Evolutionary conservation across 2,329 filamentous ascomycete genomes (phyloP), one percentile per base, ranked within the genome.

Genomic region (Fusarium aywerte): DNA sequence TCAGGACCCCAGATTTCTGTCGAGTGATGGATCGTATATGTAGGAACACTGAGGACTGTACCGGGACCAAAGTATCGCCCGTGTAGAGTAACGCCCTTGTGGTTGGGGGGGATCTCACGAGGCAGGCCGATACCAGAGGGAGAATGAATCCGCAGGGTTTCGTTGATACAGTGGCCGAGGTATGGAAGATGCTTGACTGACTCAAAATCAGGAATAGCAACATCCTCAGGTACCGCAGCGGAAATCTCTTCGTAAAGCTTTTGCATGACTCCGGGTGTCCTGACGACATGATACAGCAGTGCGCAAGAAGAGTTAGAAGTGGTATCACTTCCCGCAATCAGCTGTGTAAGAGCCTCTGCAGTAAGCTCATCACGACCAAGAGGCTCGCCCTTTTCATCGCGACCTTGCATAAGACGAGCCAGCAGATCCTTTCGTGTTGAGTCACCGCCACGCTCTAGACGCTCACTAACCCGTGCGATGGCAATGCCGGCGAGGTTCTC

Each of bases 91-190:
- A 94, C 76, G 9, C 91, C 92, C 3, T 84, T 77, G 2, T 86
- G 87, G 15, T 85, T 83, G 0, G 80, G 73, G 0, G 93, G 92
- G 3, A 96, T 85, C 67, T 90, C 80, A 3, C 93, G 89, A 0
- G 93, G 93, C 0, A 97, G 88, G 5, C 93, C 93, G 67, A 97
- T 91, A 16, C 91, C 90, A 1, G 92, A 96, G 4, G 93, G 96
- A 51, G 87, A 91, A 83, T 97, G 93, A 78, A 92, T 90, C 54
- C 93, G 91, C 74, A 97, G 88, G 0, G 92, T 91, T 79, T 97
- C 93, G 78, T 90, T 89, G 79, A 97, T 90, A 40, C 93, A 89
- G 69, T 84, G 84, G 67, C 90, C 85, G 7, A 97, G 85, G 75
- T 96, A 97, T 1, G 89, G 87, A 25, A 97, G 84, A 60, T 93